phyloP scores from a whole-genome alignment of 108 stramenopile genomes.

The Mediolabrus comicus region DNA sequence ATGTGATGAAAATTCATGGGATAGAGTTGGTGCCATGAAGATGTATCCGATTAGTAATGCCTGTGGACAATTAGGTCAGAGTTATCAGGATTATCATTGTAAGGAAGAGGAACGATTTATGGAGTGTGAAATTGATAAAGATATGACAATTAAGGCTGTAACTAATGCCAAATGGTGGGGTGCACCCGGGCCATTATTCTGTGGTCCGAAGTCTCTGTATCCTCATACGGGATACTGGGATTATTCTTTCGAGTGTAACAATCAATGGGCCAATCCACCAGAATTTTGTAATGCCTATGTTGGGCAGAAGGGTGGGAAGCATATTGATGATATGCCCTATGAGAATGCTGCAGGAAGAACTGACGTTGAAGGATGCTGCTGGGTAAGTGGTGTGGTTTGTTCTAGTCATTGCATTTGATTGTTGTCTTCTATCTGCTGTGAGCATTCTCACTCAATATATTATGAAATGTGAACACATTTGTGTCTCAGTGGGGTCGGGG shows the following conservation, averaged over 20 bases:
- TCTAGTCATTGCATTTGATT: too few species aligned
- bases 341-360: conserved; percentile 43
- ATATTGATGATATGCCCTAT: conserved; percentile 31
- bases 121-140: conserved; percentile 47
- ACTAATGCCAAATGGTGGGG: conserved; percentile 59
- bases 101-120: conserved; percentile 46
- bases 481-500: too few species aligned
- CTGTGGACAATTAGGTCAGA: conserved; percentile 45
- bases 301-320: conserved; percentile 50
- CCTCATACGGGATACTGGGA: conserved; percentile 52
- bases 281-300: conserved; percentile 43
- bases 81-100: conserved; percentile 50
- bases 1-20: conserved; percentile 58
- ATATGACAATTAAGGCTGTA: conserved; percentile 48
- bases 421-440: too few species aligned
- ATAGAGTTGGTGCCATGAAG: conserved; percentile 36
- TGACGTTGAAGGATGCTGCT: conserved; percentile 58
- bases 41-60: conserved; percentile 46
- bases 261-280: conserved; percentile 45
- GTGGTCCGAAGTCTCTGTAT: conserved; percentile 30
- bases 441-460: too few species aligned
- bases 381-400: conserved; percentile 55
- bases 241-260: conserved; percentile 29
- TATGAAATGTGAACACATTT: too few species aligned
- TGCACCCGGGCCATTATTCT: conserved; percentile 44